A percentile compares a stretch with the other conserved stretches of the same genome.
phyloP scores from a whole-genome alignment of 306 rosid genomes.

The Quercus rubra region DNA sequence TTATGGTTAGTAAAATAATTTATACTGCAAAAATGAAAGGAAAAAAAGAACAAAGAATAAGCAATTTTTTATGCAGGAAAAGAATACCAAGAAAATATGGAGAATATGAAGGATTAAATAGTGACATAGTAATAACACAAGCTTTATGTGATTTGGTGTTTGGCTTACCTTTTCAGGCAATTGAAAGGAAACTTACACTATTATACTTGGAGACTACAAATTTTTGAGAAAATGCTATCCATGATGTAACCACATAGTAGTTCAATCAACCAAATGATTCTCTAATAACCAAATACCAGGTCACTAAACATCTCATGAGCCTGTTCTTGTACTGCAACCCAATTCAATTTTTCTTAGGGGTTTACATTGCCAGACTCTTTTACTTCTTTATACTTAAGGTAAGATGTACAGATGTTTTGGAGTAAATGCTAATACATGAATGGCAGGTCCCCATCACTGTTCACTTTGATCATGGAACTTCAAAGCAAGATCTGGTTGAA shows the following conservation, averaged over 20 bases:
- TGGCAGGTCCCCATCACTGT: slow-evolving; percentile 83
- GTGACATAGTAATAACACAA: not conserved
- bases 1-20: not conserved
- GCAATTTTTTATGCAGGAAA: not conserved
- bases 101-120: not conserved
- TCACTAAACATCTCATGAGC: not conserved
- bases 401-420: not conserved
- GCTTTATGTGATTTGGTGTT: not conserved
- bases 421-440: slow-evolving; percentile 15
- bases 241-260: not conserved
- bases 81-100: not conserved
- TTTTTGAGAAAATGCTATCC: too few relatives aligned
- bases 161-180: not conserved
- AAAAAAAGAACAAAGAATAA: not conserved
- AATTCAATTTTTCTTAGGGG: not conserved
- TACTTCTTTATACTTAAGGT: not conserved
- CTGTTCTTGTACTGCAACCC: not conserved
- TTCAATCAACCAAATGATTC: not conserved
- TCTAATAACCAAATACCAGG: not conserved
- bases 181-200: too few relatives aligned
- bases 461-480: slow-evolving; percentile 96
- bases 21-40: not conserved
- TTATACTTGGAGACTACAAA: too few relatives aligned
- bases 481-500: slow-evolving; percentile 74
- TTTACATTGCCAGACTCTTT: not conserved